Conservation (phyloP, 495 filamentous ascomycete genomes). For the Massariosphaeria phaeospora region DNA sequence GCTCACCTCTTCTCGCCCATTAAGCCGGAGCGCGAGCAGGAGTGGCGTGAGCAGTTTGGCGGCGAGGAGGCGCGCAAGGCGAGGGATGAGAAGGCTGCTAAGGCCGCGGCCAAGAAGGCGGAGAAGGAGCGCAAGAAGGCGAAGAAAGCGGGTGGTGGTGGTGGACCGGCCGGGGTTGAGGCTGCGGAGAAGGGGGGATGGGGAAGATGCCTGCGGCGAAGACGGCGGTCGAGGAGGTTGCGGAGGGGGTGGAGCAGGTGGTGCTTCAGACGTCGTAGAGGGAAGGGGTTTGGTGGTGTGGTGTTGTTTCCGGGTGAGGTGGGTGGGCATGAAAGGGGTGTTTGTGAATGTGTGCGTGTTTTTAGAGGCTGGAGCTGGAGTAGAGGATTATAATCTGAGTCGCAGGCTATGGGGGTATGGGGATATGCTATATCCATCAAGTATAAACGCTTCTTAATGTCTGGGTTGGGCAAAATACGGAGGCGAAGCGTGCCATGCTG, state of each 20-base stretch:
- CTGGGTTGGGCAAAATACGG: no score
- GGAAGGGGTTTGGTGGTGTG: neutral
- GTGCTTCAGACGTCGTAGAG: slow-evolving; percentile 17
- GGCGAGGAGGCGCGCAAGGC: slow-evolving; percentile 60
- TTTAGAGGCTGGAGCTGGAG: no score
- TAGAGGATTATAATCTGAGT: no score
- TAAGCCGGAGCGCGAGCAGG: slow-evolving; percentile 70
- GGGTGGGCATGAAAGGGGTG: no score
- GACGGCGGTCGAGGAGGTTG: slow-evolving; percentile 41
- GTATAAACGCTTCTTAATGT: no score
- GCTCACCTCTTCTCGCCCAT: slow-evolving; percentile 80
- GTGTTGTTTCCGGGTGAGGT: neutral
- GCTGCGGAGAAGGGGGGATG: slow-evolving; percentile 2
- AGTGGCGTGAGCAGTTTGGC: slow-evolving; percentile 79
- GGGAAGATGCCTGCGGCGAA: slow-evolving; percentile 12
- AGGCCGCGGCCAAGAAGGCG: slow-evolving; percentile 51
- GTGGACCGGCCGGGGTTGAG: slow-evolving; percentile 38
- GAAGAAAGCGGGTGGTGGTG: slow-evolving; percentile 53
- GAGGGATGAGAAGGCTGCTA: slow-evolving; percentile 57
- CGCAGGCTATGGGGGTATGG: no score
- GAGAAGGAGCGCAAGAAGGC: slow-evolving; percentile 55
- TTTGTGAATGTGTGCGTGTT: no score
- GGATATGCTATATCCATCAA: no score
- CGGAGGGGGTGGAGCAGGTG: slow-evolving; percentile 42
- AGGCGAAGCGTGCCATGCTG: no score